Evolutionary conservation across 495 filamentous ascomycete species (phyloP), one percentile per base, ranked within the genome.

Genomic region (Daldinia loculata): DNA sequence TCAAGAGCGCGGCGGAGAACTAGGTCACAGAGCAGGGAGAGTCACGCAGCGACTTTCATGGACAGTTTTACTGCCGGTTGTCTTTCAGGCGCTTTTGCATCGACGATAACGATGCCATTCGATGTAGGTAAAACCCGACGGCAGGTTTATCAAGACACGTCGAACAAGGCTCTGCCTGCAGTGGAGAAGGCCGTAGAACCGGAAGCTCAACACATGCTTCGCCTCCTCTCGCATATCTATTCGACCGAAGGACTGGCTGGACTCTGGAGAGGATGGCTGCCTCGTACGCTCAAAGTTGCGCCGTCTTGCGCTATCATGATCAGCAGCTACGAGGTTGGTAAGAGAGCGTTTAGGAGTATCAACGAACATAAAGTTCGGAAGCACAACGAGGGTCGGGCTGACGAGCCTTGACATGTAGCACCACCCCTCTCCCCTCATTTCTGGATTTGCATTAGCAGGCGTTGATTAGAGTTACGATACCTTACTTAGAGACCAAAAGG

Each of bases 231-330:
- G 83, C 92, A 95, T 58, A 98, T 99, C 48, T 97, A 93, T 84
- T 86, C 84, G 58, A 89, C 91, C 55, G 94, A 98, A 80, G 95
- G 95, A 1, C 69, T 88, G 36, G 77, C 86, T 0, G 96, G 95
- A 0, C 80, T 99, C 12, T 98, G 94, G 85, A 92, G 85, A 63
- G 95, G 96, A 12, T 97, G 93, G 91, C 90, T 91, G 17, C 93
- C 95, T 0, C 84, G 95, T 38, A 97, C 93, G 69, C 81, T 99
- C 51, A 98, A 98, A 74, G 94, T 98, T 6, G 94, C 95, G 11
- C 95, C 95, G 1, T 93, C 94, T 14, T 98, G 95, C 80, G 95
- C 96, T n/a, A 98, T 99, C 74, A 99, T 99, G 95, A 99, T 99
- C 69, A 97, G 93, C 63, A 96, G 89, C 62, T 99, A 98, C 74